Base-by-base conservation (phyloP, 2,329 filamentous ascomycete genomes). In the Phaeosphaeriaceae sp. region DNA sequence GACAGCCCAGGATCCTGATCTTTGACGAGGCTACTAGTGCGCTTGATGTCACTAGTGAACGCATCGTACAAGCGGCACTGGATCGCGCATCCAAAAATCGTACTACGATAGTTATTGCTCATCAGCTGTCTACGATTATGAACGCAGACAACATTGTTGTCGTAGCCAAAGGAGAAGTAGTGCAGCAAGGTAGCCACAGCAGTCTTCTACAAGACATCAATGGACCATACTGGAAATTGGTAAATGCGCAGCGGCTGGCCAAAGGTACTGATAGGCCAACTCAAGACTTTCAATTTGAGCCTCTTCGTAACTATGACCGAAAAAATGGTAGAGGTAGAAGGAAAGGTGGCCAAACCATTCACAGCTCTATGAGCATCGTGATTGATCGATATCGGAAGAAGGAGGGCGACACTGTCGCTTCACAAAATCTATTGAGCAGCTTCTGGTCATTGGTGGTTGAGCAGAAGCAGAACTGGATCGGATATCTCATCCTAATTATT, bases 11-110 rank as follows among this genome's bases (percentile, higher is more conserved):
- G 79, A 88, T 98, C 69, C 83, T 98, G 1, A 85, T 97, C 1
- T 88, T 98, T 7, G 94, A 98, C 64, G 94, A 98, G 77, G 94
- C 94, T 7, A 98, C 94, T 0, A 94, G 91, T 44, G 92, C 92
- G 4, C 84, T 98, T 0, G 94, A 98, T 73, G 96, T 93, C 22
- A 93, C 95, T 73, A 95, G 91, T 1, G 94, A 98, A 80, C 92
- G 91, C 44, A 90, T 96, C 9, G 94, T 97, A 1, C 94, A 97
- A 76, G 91, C 91, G 36, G 94, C 94, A 19, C 84, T 98, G 15
- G 92, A 97, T 69, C 89, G 86, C 48, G 93, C 93, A 24, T 85
- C 93, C 1, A 84, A 89, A 60, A 92, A 92, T 22, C 87, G 94
- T 53, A 98, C 94, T 0, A 97, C 94, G 4, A 96, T 97, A 68